A percentile compares a stretch with the other conserved stretches of the same genome.
phyloP scores from a whole-genome alignment of 257 asterid genomes.

The Solanum chiquidenum region DNA sequence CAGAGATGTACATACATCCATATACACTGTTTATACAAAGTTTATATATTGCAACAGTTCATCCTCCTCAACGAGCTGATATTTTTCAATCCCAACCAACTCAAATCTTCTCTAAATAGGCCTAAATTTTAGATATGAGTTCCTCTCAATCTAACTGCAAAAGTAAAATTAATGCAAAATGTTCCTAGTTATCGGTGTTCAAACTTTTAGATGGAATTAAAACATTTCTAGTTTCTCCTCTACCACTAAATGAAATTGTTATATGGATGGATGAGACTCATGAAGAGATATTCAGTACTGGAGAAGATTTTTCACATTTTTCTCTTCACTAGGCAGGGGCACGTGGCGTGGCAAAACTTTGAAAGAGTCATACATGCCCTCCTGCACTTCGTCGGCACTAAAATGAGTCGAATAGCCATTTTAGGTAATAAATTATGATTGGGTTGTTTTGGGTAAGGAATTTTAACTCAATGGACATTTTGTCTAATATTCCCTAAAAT shows the following conservation, averaged over 20 bases:
- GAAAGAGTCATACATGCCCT: not conserved
- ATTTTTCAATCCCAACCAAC: not conserved
- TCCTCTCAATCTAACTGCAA: not conserved
- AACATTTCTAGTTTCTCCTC: not conserved
- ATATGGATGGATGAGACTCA: not conserved
- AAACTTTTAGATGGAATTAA: not conserved
- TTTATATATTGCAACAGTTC: not conserved
- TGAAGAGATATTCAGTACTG: not conserved
- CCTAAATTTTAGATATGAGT: not conserved
- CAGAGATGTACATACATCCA: not conserved
- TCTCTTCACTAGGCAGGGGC: slow-evolving; percentile 1
- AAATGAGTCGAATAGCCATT: not conserved
- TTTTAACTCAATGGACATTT: not conserved
- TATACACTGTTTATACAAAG: not conserved
- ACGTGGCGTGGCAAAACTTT: slow-evolving; percentile 27
- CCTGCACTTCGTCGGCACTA: not conserved
- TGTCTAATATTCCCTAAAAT: not conserved
- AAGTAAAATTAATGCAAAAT: not conserved
- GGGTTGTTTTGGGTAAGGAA: not conserved
- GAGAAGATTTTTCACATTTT: not conserved
- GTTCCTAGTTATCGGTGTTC: not conserved
- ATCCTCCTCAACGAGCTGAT: not conserved
- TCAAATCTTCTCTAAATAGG: not conserved
- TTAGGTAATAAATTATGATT: not conserved
- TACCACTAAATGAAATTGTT: not conserved